Evolutionary conservation across 805 yeast genomes (phyloP).

Genomic region (Hanseniaspora hatyaiensis): DNA sequence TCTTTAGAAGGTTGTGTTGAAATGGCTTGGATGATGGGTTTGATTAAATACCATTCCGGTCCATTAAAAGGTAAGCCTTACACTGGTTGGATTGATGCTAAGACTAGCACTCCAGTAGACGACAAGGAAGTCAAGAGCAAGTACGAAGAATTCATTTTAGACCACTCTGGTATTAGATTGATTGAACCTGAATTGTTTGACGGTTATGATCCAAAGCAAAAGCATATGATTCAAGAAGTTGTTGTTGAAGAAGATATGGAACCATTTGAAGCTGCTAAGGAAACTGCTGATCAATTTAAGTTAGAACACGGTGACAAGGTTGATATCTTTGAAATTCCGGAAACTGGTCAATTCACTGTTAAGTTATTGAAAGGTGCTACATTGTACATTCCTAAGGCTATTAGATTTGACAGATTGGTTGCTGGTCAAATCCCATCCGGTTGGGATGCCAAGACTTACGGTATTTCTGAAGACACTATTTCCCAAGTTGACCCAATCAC

Average conservation of each 20-base stretch:
- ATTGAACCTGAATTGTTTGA: slow-evolving; percentile 89
- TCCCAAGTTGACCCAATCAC: slow-evolving; percentile 95
- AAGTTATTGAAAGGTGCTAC: slow-evolving; percentile 86
- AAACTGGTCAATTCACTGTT: slow-evolving; percentile 85
- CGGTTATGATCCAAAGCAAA: slow-evolving; percentile 91
- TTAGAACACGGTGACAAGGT: slow-evolving; percentile 88
- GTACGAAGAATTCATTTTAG: slow-evolving; percentile 79
- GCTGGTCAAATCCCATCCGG: slow-evolving; percentile 90
- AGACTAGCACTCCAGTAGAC: slow-evolving; percentile 83
- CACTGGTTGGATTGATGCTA: slow-evolving; percentile 95
- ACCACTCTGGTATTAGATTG: slow-evolving; percentile 92
- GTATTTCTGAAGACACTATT: slow-evolving; percentile 86
- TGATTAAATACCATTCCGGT: slow-evolving; percentile 91
- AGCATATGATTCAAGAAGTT: slow-evolving; percentile 87
- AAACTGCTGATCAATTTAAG: slow-evolving; percentile 89
- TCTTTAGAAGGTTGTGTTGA: slow-evolving; percentile 96
- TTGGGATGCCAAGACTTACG: slow-evolving; percentile 91
- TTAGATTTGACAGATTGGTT: slow-evolving; percentile 57
- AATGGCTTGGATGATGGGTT: slow-evolving; percentile 99
- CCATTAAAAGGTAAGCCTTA: slow-evolving; percentile 50
- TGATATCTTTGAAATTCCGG: slow-evolving; percentile 80
- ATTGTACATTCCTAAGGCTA: slow-evolving; percentile 71
- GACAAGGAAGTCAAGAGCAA: slow-evolving; percentile 86
- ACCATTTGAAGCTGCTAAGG: slow-evolving; percentile 88
- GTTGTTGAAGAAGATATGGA: slow-evolving; percentile 94